Base-by-base conservation (phyloP, 768 basidiomycete species). In the Gautieria morchelliformis region DNA sequence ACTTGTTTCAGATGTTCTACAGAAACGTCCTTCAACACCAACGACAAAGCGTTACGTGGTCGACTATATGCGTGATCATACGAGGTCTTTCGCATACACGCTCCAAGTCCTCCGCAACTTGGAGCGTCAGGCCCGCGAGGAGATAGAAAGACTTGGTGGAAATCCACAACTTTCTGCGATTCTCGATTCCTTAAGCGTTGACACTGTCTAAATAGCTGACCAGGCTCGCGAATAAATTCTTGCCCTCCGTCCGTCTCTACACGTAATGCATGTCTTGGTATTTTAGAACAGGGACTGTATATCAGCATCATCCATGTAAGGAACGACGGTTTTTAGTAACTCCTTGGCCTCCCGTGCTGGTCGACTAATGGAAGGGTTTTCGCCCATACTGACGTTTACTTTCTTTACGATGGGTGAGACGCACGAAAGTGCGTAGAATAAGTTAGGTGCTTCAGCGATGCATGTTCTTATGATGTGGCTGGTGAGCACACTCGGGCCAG, bases 71-170 rank as follows among this genome's bases (percentile, higher is more conserved):
- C 76, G 75, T 47, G 72, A 83, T 22, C 77, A 78, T 33, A 97
- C 93, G 0, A 77, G 80, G 47, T 93, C 93, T 0, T 96, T 98
- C 63, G 85, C 83, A 1, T 98, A 98, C 67, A 95, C 93, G 0
- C 71, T 83, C 7, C 69, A 71, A 0, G 91, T 95, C 1, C 70
- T 97, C 41, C 63, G 67, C 5, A 79, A 72, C 3, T 73, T 98
- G 15, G 86, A 89, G 61, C 65, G 62, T 11, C 89, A 92, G 67
- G 83, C 85, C 0, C 66, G 78, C 4, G 73, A 69, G 0, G 93
- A 96, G 69, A 81, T 96, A 15, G 66, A 63, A 20, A 71, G 83
- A 54, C 69, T 96, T 11, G 93, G 93, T 1, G 93, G 93, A 14
- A 96, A 95, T 63, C 63, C 62, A 24, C 73, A 72, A 53, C 64